phyloP scores from a whole-genome alignment of 192 early-diverging fungal genomes.

The Chytriomyces sp. region DNA sequence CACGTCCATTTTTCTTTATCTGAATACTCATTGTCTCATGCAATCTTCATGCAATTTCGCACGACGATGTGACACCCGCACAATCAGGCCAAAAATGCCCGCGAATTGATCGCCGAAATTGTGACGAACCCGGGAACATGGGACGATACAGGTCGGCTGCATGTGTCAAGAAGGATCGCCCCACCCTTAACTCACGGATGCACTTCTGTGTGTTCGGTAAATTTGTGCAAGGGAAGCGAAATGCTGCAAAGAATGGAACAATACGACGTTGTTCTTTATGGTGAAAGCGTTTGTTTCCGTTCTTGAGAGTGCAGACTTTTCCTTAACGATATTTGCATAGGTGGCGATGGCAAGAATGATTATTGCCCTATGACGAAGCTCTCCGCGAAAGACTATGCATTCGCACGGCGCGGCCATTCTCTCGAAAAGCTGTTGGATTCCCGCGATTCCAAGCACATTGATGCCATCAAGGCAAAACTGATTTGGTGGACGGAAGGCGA shows the following conservation, averaged over 20 bases:
- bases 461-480: conserved; percentile 13
- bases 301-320: too few species aligned
- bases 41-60: too few species aligned
- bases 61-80: too few species aligned
- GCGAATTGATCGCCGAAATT: conserved; percentile 36
- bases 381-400: conserved; percentile 9
- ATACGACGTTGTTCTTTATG: conserved; percentile 36
- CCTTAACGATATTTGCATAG: too few species aligned
- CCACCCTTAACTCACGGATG: conserved; percentile 29
- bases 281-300: too few species aligned
- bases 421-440: conserved; percentile 21
- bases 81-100: conserved; percentile 36
- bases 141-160: conserved; percentile 21
- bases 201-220: conserved; percentile 32
- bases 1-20: too few species aligned
- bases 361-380: conserved; percentile 46
- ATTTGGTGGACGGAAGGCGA: conserved; percentile 30
- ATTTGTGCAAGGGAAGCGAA: conserved; percentile 45
- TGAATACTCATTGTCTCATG: too few species aligned
- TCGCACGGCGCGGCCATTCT: conserved; percentile 25
- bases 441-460: background rate
- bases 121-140: conserved; percentile 43
- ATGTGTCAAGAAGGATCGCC: conserved; percentile 12
- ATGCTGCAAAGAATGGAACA: conserved; percentile 18
- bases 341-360: conserved; percentile 47